Evolutionary conservation across 129 eudicot species (phyloP).

Genomic region (Tagetes patula): DNA sequence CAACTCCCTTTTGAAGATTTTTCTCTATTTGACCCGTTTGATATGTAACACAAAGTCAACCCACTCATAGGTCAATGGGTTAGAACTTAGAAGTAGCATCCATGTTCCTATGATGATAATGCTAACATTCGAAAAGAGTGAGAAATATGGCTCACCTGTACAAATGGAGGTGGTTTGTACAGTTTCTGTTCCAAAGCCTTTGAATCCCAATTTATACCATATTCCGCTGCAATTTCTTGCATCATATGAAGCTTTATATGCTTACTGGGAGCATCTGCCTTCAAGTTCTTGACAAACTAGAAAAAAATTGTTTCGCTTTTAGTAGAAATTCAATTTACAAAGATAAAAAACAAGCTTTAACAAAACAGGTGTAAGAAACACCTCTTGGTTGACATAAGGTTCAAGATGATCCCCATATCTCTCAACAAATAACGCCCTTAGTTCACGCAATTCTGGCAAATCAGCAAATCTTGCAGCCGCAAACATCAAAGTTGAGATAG

Average conservation of each 20-base stretch:
- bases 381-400: constrained; percentile 65
- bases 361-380: constrained; percentile 3
- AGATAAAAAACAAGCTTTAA: too few species aligned
- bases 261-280: constrained; percentile 50
- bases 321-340: background rate
- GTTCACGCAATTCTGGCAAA: constrained; percentile 79
- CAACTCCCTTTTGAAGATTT: background rate
- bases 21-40: constrained; percentile 8
- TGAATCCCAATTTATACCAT: constrained; percentile 60
- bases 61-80: background rate
- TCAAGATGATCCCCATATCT: constrained; percentile 72
- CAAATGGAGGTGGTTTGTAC: constrained; percentile 45
- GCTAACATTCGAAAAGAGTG: background rate
- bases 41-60: background rate
- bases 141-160: constrained; percentile 40
- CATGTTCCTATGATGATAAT: constrained; percentile 3
- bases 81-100: background rate
- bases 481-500: constrained; percentile 66
- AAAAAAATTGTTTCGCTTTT: background rate
- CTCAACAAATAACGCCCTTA: constrained; percentile 56
- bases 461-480: constrained; percentile 97
- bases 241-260: constrained; percentile 66
- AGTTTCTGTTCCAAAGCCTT: constrained; percentile 56
- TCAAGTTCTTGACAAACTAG: constrained; percentile 65
- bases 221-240: constrained; percentile 67